Conservation (phyloP, 148 eudicot species). For the Camellia granthamiana region DNA sequence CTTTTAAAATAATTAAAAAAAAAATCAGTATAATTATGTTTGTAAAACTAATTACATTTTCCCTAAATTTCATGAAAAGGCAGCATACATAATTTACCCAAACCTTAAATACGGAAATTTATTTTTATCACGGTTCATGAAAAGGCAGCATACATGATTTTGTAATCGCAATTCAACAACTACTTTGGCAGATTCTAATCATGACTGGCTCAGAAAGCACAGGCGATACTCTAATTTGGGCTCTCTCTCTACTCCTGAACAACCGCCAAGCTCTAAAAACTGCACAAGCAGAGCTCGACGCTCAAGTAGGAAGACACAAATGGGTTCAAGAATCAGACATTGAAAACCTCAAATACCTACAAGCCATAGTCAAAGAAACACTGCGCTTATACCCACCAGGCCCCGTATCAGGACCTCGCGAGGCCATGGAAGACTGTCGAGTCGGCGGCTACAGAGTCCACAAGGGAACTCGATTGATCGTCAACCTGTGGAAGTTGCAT, state of each 20-base stretch:
- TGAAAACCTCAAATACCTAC: slow-evolving; percentile 21
- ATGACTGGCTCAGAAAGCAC: slow-evolving; percentile 26
- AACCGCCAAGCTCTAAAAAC: slow-evolving; percentile 7
- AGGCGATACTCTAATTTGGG: slow-evolving; percentile 19
- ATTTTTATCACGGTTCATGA: too few relatives aligned
- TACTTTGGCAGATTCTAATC: slow-evolving; percentile 18
- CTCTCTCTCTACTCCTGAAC: slow-evolving; percentile 17
- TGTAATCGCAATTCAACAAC: too few relatives aligned
- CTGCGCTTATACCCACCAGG: slow-evolving; percentile 30
- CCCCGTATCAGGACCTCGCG: slow-evolving; percentile 22
- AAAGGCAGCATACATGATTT: too few relatives aligned
- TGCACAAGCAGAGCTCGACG: slow-evolving; percentile 26
- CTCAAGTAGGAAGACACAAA: slow-evolving; percentile 24
- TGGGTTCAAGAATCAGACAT: slow-evolving; percentile 30
- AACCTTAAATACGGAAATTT: too few relatives aligned
- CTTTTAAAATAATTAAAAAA: too few relatives aligned
- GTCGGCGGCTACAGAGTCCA: slow-evolving; percentile 18
- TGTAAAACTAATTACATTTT: too few relatives aligned
- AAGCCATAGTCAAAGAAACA: slow-evolving; percentile 27
- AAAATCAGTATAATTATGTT: too few relatives aligned
- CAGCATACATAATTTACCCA: too few relatives aligned
- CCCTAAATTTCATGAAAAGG: too few relatives aligned
- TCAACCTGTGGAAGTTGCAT: slow-evolving; percentile 29
- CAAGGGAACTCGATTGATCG: slow-evolving; percentile 21
- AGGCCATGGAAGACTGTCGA: slow-evolving; percentile 17